Percentiles rank a stretch among this genome's conserved stretches.
These are phyloP conservation scores for Candida sonorensis DNA, from an alignment of 805 yeast species.

Conservation along the genomic window DNA sequence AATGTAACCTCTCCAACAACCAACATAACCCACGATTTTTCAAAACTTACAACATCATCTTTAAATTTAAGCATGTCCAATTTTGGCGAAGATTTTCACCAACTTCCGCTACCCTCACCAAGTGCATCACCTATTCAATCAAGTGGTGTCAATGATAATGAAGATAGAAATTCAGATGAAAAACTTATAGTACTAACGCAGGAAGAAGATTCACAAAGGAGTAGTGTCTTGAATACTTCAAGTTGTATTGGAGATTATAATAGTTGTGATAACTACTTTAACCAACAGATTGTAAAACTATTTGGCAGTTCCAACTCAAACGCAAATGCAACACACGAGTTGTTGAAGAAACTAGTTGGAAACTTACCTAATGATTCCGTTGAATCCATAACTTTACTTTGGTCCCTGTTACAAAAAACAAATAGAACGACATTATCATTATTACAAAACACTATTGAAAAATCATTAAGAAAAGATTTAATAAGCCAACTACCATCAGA, in stretches of 20 bases:
- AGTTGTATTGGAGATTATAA: no score
- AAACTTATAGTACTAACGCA: no score
- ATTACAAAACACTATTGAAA: constrained; percentile 43
- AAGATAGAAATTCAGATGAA: constrained; percentile 2
- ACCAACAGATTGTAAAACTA: background rate
- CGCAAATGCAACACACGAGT: no score
- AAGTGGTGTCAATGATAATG: constrained; percentile 15
- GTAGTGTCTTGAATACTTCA: no score
- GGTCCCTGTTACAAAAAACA: constrained; percentile 47
- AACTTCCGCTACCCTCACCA: constrained; percentile 63
- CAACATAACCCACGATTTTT: constrained; percentile 8
- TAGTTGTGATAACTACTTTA: no score
- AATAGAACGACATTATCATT: constrained; percentile 58
- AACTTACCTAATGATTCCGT: constrained; percentile 39
- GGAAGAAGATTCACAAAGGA: no score
- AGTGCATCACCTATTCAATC: constrained; percentile 52
- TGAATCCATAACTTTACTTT: constrained; percentile 39
- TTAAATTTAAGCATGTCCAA: constrained; percentile 4
- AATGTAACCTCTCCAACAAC: constrained; percentile 13
- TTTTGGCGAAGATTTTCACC: constrained; percentile 24
- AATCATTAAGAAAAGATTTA: constrained; percentile 66
- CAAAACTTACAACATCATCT: constrained; percentile 10
- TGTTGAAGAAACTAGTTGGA: no score
- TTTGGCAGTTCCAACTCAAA: no score
- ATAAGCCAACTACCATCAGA: constrained; percentile 69